Evolutionary conservation across 305 asterid species (phyloP).

Genomic region (Fraxinus albicans): DNA sequence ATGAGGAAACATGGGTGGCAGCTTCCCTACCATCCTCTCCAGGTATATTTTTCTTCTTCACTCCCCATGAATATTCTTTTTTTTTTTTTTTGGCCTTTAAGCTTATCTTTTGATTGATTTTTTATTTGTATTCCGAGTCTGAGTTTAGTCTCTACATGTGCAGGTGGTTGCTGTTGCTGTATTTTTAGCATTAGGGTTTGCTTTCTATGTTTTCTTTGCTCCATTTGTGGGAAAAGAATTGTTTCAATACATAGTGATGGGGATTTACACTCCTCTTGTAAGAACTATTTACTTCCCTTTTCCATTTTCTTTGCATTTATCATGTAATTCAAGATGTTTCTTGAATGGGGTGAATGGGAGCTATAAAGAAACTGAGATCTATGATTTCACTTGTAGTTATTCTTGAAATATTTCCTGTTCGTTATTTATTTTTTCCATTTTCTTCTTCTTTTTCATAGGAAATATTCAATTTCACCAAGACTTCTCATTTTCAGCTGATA

Average conservation of each 20-base stretch:
- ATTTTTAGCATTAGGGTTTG: conserved; percentile 95
- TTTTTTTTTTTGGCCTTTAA: not conserved
- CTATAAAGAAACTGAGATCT: conserved; percentile 42
- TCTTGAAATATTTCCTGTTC: conserved; percentile 4
- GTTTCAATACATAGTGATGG: conserved; percentile 79
- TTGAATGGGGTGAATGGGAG: conserved; percentile 12
- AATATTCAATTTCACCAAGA: conserved; percentile 9
- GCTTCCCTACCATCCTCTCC: conserved; percentile 98
- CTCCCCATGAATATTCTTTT: not conserved
- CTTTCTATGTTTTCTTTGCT: conserved; percentile 97
- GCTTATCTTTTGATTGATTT: not conserved
- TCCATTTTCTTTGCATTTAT: conserved; percentile 14
- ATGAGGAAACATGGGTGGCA: conserved; percentile 99
- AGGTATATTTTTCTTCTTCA: conserved; percentile 42
- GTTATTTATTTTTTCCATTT: not conserved
- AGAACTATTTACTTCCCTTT: not conserved
- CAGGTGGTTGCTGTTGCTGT: conserved; percentile 99
- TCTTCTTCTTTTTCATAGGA: conserved; percentile 5
- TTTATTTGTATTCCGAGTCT: conserved; percentile 8
- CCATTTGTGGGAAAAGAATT: conserved; percentile 89
- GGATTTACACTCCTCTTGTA: conserved; percentile 84
- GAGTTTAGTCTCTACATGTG: conserved; percentile 25
- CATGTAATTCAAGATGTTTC: conserved; percentile 6
- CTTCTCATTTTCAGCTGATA: conserved; percentile 16
- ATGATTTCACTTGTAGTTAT: conserved; percentile 26